phyloP scores from a whole-genome alignment of 2,329 filamentous ascomycete genomes.

The Neofusicoccum sp. region DNA sequence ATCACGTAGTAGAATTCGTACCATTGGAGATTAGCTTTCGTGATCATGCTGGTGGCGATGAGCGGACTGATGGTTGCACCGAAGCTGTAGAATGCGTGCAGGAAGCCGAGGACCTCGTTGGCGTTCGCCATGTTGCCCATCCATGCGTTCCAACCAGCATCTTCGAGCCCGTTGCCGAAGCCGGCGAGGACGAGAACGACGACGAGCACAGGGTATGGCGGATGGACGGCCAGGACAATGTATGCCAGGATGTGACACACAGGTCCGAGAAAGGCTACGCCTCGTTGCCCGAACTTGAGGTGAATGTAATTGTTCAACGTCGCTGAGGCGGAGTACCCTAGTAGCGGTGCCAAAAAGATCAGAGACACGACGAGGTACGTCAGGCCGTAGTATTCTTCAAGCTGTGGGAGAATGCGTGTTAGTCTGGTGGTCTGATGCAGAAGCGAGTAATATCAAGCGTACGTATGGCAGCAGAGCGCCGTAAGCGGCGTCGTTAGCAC shows the following conservation, averaged over 20 bases:
- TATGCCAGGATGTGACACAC: conserved; percentile 64
- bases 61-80: conserved; percentile 69
- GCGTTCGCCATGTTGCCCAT: conserved; percentile 70
- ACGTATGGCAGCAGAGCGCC: conserved; percentile 57
- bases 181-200: conserved; percentile 65
- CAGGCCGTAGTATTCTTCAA: conserved; percentile 62
- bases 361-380: conserved; percentile 64
- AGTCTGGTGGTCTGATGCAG: not conserved
- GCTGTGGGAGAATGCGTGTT: conserved; percentile 34
- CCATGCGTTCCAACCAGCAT: conserved; percentile 61
- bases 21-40: conserved; percentile 62
- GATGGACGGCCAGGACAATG: conserved; percentile 63
- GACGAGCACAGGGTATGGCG: conserved; percentile 66
- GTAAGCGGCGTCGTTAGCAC: conserved; percentile 66
- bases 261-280: conserved; percentile 66
- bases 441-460: conserved; percentile 6
- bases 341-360: conserved; percentile 65
- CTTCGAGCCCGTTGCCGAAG: conserved; percentile 69
- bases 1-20: conserved; percentile 76
- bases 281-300: conserved; percentile 65
- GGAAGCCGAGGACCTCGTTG: conserved; percentile 70
- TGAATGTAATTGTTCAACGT: conserved; percentile 65
- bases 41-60: conserved; percentile 71
- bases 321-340: conserved; percentile 63
- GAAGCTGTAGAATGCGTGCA: conserved; percentile 70